These are phyloP conservation scores for Dissophora globulifera DNA, from an alignment of 192 early-diverging fungal genomes.

Conservation along the genomic window DNA sequence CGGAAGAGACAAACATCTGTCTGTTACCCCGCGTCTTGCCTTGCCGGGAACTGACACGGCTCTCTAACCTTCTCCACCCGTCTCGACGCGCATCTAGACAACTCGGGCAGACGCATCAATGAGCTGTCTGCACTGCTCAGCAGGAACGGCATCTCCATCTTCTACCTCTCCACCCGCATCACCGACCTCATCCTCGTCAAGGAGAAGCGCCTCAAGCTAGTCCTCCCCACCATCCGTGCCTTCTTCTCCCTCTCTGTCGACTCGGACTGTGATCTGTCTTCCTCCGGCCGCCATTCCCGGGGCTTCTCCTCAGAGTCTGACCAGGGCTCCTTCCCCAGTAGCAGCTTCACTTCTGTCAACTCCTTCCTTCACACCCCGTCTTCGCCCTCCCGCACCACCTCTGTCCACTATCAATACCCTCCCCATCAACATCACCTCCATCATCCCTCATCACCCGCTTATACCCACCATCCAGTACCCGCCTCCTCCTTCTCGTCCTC, in stretches of 20 bases:
- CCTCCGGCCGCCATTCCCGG: too few species aligned
- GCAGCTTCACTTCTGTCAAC: constrained; percentile 43
- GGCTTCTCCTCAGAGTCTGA: constrained; percentile 25
- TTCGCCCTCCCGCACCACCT: constrained; percentile 26
- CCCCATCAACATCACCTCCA: too few species aligned
- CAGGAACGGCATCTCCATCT: constrained; percentile 70
- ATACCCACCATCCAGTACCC: too few species aligned
- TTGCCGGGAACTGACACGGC: neutral
- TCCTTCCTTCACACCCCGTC: constrained; percentile 41
- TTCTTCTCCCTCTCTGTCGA: constrained; percentile 38
- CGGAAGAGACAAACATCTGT: too few species aligned
- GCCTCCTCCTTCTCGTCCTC: too few species aligned
- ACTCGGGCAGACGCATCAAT: constrained; percentile 70
- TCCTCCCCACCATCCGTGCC: constrained; percentile 64
- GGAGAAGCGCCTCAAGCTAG: constrained; percentile 64
- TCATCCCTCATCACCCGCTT: too few species aligned
- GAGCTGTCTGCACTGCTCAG: constrained; percentile 66
- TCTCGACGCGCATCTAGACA: too few species aligned
- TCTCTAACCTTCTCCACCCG: neutral
- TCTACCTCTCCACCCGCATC: constrained; percentile 74
- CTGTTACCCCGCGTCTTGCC: neutral
- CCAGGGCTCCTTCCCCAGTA: constrained; percentile 30
- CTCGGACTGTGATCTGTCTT: constrained; percentile 42
- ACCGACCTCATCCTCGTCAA: constrained; percentile 76
- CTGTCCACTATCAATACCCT: constrained; percentile 18